Evolutionary conservation across 345 rosid genomes (phyloP).

Genomic region (Acer yangbiense): DNA sequence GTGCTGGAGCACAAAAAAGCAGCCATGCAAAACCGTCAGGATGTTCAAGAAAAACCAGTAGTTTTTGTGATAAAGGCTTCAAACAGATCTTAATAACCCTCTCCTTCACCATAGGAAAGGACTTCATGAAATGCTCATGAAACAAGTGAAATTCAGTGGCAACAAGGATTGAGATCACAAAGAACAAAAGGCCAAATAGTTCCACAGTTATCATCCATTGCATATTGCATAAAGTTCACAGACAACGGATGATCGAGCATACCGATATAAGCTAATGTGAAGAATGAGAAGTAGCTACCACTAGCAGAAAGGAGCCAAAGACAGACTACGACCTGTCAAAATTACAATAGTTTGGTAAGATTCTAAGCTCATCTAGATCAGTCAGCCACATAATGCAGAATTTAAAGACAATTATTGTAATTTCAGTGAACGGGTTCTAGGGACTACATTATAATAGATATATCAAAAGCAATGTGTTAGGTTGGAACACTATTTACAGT

Average conservation of each 20-base stretch:
- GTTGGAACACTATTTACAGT: background rate
- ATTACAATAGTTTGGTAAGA: slow-evolving; percentile 8
- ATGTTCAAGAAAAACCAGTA: background rate
- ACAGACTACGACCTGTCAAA: slow-evolving; percentile 77
- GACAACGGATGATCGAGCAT: slow-evolving; percentile 25
- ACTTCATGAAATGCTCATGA: background rate
- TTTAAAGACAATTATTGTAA: too few relatives aligned
- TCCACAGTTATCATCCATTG: background rate
- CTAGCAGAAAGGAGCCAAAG: slow-evolving; percentile 86
- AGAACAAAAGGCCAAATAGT: background rate
- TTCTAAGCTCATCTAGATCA: background rate
- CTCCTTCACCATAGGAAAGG: background rate
- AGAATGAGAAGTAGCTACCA: slow-evolving; percentile 82
- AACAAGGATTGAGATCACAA: background rate
- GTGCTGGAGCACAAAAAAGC: background rate
- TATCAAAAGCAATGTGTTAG: too few relatives aligned
- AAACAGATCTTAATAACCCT: background rate
- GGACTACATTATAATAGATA: too few relatives aligned
- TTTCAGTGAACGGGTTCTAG: too few relatives aligned
- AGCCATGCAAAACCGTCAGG: background rate
- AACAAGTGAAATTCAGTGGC: background rate
- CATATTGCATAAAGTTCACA: background rate
- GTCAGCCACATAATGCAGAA: too few relatives aligned
- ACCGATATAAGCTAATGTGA: slow-evolving; percentile 89
- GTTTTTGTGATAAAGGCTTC: background rate